Evolutionary conservation across 768 basidiomycete species (phyloP).

Genomic region (Mrakia gelida): DNA sequence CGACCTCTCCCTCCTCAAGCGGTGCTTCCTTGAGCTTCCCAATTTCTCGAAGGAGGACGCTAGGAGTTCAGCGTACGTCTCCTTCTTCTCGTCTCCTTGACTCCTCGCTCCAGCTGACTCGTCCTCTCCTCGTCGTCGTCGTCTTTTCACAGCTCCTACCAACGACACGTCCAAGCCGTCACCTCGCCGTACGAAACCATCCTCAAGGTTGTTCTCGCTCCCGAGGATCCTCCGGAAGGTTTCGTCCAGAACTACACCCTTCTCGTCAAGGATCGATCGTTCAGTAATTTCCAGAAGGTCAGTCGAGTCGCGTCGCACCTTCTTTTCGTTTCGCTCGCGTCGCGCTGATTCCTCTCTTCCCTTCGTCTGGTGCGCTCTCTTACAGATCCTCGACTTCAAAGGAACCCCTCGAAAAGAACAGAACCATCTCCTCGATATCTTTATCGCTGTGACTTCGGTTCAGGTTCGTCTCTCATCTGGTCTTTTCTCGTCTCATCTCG

Average conservation of each 20-base stretch:
- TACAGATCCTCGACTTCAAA: conserved; percentile 91
- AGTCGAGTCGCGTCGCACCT: conserved; percentile 18
- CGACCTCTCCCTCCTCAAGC: conserved; percentile 82
- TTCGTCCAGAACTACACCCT: conserved; percentile 95
- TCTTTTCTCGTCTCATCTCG: too few species aligned
- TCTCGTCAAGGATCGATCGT: conserved; percentile 87
- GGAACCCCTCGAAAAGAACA: conserved; percentile 82
- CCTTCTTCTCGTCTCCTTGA: not conserved
- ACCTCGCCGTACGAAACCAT: conserved; percentile 81
- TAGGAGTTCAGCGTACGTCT: conserved; percentile 19
- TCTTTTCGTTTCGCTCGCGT: not conserved
- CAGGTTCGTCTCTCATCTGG: too few species aligned
- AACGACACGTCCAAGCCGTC: conserved; percentile 24
- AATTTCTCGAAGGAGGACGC: conserved; percentile 29
- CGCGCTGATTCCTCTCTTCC: too few species aligned
- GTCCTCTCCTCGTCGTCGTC: not conserved
- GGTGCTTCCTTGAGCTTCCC: conserved; percentile 74
- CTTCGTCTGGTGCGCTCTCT: too few species aligned
- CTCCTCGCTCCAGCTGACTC: not conserved
- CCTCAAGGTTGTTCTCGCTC: conserved; percentile 91
- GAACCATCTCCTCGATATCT: conserved; percentile 83
- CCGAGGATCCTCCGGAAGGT: conserved; percentile 87
- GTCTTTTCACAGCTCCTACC: conserved; percentile 23
- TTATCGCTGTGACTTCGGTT: conserved; percentile 83
- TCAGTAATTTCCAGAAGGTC: conserved; percentile 98